A percentile compares a stretch with the other conserved stretches of the same genome.
phyloP scores from a whole-genome alignment of 768 basidiomycete species.

The Termitomyces sp. region DNA sequence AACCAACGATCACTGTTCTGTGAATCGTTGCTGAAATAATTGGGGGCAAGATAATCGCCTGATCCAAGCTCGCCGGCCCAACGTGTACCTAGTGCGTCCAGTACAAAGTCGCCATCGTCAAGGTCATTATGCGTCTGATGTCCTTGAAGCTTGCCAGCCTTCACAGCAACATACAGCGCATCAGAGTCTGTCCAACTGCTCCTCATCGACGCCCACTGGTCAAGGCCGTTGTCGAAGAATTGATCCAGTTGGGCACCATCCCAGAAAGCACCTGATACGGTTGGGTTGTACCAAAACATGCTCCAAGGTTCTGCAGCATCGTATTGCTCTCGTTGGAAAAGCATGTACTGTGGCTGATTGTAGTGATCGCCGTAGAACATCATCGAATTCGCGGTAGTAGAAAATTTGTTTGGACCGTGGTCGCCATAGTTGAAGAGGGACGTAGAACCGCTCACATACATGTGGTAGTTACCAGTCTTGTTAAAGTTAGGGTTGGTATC shows the following conservation, averaged over 20 bases:
- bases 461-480: slow-evolving; percentile 82
- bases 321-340: slow-evolving; percentile 87
- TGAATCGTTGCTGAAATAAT: slow-evolving; percentile 73
- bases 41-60: slow-evolving; percentile 66
- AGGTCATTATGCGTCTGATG: slow-evolving; percentile 96
- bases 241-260: slow-evolving; percentile 75
- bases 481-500: slow-evolving; percentile 63
- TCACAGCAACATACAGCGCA: slow-evolving; percentile 83
- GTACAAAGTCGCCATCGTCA: slow-evolving; percentile 91
- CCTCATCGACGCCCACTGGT: slow-evolving; percentile 90
- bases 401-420: slow-evolving; percentile 92
- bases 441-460: slow-evolving; percentile 82
- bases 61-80: slow-evolving; percentile 96
- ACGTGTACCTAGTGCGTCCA: slow-evolving; percentile 89
- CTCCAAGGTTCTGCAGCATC: slow-evolving; percentile 82
- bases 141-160: slow-evolving; percentile 72
- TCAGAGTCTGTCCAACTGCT: slow-evolving; percentile 87
- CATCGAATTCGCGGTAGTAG: slow-evolving; percentile 87
- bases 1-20: slow-evolving; percentile 75
- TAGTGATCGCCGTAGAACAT: slow-evolving; percentile 70
- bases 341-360: slow-evolving; percentile 65
- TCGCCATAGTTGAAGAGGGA: slow-evolving; percentile 82
- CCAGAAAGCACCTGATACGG: slow-evolving; percentile 87
- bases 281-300: slow-evolving; percentile 92
- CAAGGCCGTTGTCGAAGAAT: slow-evolving; percentile 64